Base-by-base conservation (phyloP, 192 early-diverging fungal genomes). In the Diversispora epigaea region DNA sequence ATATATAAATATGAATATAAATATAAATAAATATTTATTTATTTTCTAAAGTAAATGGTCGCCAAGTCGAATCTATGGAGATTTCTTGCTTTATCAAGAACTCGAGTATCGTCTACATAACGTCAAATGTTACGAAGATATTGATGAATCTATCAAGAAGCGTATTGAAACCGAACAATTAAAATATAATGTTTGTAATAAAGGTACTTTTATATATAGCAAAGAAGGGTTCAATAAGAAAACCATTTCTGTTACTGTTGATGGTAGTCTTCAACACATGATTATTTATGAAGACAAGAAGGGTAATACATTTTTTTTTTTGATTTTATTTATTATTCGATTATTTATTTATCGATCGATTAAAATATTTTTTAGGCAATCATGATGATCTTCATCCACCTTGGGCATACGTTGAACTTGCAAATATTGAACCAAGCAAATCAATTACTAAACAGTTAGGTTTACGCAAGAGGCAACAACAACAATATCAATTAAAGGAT, bases 71-170 rank as follows among this genome's bases (percentile, higher is more conserved):
- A 80, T 83, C 17, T 66, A 57, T 21, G 82, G 79, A 3, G 80
- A 83, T 14, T 83, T 80, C 40, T 67, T 83, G 11, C 75, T 83
- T 39, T 83, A 83, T 72, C 63, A 74, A 21, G 82, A 83, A 44
- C 54, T 83, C 11, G 76, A 70, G 9, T 74, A 71, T 0, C 76
- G 80, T 12, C 25, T 83, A 3, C 76, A 57, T 22, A 21, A 71
- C 21, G 65, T 80, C n/a, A 80, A 77, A 54, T 75, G 71, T 32
- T 47, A 60, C 14, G 78, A 76, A 11, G 55, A 80, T 9, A 63
- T 71, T 54, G 76, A 83, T 25, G 41, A 74, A 32, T 70, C 19
- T 11, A 32, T 80, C 12, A 75, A 21, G 15, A 40, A 71, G 3
- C 73, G 71, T 25, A 78, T 83, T 0, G 76, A 80, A 12, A 54